These are phyloP conservation scores for Boletus mariae DNA, from an alignment of 1,284 basidiomycete species.

Conservation along the genomic window DNA sequence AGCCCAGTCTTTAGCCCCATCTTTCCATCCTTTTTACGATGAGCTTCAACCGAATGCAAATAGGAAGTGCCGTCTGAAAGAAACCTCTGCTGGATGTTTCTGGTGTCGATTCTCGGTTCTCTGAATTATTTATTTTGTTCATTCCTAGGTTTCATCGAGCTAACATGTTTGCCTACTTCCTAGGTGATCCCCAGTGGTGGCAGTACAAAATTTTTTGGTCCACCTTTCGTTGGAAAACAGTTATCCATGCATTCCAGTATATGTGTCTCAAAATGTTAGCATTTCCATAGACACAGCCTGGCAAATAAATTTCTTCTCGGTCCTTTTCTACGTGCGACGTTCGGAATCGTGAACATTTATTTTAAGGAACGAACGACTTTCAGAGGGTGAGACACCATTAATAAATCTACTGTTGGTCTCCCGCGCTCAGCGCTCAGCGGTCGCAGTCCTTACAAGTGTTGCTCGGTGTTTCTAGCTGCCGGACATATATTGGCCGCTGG, in stretches of 20 bases:
- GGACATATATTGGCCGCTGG: not conserved
- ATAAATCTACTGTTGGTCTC: not conserved
- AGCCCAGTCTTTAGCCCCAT: not conserved
- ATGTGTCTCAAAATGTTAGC: constrained; percentile 15
- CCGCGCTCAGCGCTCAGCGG: not conserved
- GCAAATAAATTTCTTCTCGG: not conserved
- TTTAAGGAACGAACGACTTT: not conserved
- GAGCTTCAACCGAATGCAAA: constrained; percentile 51
- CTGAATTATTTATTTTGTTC: constrained; percentile 37
- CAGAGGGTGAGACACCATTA: not conserved
- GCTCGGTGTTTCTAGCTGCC: not conserved
- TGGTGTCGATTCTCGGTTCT: constrained; percentile 58
- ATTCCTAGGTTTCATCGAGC: not conserved
- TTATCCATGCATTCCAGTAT: constrained; percentile 16
- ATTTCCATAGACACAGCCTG: constrained; percentile 14
- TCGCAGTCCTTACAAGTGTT: not conserved
- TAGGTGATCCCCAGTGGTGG: not conserved
- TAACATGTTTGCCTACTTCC: constrained; percentile 9
- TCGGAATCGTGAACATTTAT: not conserved
- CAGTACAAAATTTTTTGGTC: not conserved
- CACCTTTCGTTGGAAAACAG: not conserved
- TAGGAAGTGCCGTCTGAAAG: constrained; percentile 69
- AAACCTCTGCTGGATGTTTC: constrained; percentile 31
- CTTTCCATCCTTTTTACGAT: constrained; percentile 33
- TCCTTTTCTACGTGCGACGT: not conserved